A percentile compares a stretch with the other conserved stretches of the same genome.
phyloP scores from a whole-genome alignment of 1,139 yeast species.

The Lodderomyces pseudojiufengensis region DNA sequence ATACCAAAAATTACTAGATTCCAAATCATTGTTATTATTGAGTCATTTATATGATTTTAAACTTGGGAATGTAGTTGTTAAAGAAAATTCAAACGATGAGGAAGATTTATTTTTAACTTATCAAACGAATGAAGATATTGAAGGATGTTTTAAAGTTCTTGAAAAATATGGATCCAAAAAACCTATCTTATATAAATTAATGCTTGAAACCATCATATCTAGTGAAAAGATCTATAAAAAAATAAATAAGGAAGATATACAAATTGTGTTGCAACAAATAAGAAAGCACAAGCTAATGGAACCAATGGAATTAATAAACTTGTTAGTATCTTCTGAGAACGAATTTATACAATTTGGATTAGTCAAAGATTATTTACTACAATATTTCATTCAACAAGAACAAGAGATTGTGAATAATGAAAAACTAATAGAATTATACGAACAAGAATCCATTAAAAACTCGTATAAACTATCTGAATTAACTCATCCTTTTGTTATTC shows the following conservation, averaged over 20 bases:
- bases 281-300: constrained; percentile 55
- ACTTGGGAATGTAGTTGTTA: constrained; percentile 41
- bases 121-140: constrained; percentile 54
- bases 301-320: constrained; percentile 72
- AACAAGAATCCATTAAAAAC: constrained; percentile 59
- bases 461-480: constrained; percentile 52
- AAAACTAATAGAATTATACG: constrained; percentile 65
- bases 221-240: constrained; percentile 48
- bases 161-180: constrained; percentile 58
- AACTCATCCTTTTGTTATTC: constrained; percentile 62
- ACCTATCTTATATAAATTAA: constrained; percentile 63
- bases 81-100: constrained; percentile 49
- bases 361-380: constrained; percentile 65
- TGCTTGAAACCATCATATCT: constrained; percentile 64
- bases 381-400: constrained; percentile 57
- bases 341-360: constrained; percentile 71
- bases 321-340: constrained; percentile 30
- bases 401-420: constrained; percentile 67
- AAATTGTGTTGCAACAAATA: constrained; percentile 49
- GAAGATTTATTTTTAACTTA: constrained; percentile 65
- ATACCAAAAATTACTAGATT: constrained; percentile 48
- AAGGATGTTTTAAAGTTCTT: constrained; percentile 54
- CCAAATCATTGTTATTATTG: constrained; percentile 56
- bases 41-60: constrained; percentile 62
- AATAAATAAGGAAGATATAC: constrained; percentile 47